Conservation (phyloP, 345 rosid species). For the Durio zibethinus region DNA sequence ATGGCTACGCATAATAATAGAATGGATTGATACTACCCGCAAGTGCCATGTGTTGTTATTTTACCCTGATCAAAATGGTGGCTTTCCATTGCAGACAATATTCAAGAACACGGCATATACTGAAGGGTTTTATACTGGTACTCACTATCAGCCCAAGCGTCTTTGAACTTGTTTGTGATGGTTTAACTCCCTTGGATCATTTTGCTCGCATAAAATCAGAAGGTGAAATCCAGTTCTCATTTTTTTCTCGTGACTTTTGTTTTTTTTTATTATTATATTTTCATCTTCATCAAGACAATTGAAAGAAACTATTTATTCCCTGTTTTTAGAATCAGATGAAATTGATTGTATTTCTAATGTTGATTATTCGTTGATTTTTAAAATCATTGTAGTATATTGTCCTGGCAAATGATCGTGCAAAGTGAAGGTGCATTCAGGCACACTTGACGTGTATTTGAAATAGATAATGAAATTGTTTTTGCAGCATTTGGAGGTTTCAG, state of each 20-base stretch:
- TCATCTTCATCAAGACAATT: not conserved
- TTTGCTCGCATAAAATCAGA: not conserved
- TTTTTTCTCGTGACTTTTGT: not conserved
- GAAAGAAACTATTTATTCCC: not conserved
- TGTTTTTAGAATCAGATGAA: not conserved
- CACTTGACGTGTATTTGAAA: not conserved
- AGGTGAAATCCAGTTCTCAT: not conserved
- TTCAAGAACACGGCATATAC: conserved; percentile 82
- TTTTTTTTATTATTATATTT: not conserved
- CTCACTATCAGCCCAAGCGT: conserved; percentile 33
- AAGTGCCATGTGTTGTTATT: not conserved
- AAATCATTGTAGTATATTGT: not conserved
- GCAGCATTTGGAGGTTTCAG: not conserved
- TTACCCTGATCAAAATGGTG: not conserved
- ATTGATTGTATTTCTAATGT: not conserved
- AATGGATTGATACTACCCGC: not conserved
- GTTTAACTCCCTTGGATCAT: not conserved
- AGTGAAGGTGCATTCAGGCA: not conserved
- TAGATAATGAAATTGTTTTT: not conserved
- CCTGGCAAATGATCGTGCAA: not conserved
- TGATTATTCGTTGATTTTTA: not conserved
- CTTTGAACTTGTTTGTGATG: conserved; percentile 5
- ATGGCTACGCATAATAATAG: not conserved
- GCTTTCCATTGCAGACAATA: conserved; percentile 49
- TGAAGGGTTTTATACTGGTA: conserved; percentile 79